Percentiles rank a stretch among this genome's conserved stretches.
phyloP scores from a whole-genome alignment of 495 filamentous ascomycete species.

The Cryomyces minteri region DNA sequence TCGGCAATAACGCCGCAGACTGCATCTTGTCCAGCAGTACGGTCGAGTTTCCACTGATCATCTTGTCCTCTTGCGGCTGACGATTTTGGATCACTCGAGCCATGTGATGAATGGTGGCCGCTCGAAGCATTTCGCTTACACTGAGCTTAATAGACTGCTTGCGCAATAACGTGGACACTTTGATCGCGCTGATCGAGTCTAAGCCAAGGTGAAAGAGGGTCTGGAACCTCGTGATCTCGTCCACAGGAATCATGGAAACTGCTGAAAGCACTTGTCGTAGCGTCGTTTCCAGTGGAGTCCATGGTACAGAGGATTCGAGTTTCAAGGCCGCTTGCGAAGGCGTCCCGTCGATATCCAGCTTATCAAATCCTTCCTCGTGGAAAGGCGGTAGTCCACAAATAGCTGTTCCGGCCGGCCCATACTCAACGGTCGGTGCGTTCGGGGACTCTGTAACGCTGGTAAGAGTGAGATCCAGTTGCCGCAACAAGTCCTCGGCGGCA shows the following conservation, averaged over 20 bases:
- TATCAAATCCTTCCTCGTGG: neutral
- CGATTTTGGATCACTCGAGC: slow-evolving; percentile 14
- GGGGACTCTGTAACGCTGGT: slow-evolving; percentile 27
- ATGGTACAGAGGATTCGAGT: neutral
- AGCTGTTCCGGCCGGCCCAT: slow-evolving; percentile 21
- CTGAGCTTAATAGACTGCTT: slow-evolving; percentile 36
- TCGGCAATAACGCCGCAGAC: slow-evolving; percentile 8
- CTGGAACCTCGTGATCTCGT: slow-evolving; percentile 39
- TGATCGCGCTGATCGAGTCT: slow-evolving; percentile 80
- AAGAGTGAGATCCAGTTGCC: slow-evolving; percentile 35
- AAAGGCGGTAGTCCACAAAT: slow-evolving; percentile 34
- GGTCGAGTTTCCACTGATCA: too few relatives aligned
- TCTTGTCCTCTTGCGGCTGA: slow-evolving; percentile 4
- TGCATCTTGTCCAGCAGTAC: slow-evolving; percentile 1
- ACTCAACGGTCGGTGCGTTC: slow-evolving; percentile 30
- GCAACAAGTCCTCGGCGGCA: slow-evolving; percentile 28
- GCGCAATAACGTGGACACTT: slow-evolving; percentile 43
- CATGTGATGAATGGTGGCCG: slow-evolving; percentile 43
- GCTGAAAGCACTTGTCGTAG: slow-evolving; percentile 45
- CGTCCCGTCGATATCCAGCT: slow-evolving; percentile 2
- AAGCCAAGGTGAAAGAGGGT: slow-evolving; percentile 75
- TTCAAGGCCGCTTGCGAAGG: neutral
- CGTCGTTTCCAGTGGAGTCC: slow-evolving; percentile 19
- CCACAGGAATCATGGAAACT: slow-evolving; percentile 39
- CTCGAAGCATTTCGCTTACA: slow-evolving; percentile 47